These are phyloP conservation scores for Tuctoria greenei DNA, from an alignment of 176 grass and related monocot species.

Conservation along the genomic window DNA sequence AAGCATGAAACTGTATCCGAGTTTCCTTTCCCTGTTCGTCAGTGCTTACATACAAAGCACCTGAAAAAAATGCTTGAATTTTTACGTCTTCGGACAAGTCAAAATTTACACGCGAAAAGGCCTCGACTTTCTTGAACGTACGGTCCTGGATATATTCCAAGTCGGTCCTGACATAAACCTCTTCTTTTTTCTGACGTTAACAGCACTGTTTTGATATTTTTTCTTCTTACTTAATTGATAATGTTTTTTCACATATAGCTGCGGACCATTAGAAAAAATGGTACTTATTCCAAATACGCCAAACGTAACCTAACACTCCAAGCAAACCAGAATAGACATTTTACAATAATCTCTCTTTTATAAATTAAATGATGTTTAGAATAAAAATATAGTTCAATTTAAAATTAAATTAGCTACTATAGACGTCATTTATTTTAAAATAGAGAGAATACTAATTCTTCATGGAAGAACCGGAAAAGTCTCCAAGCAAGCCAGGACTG, in stretches of 20 bases:
- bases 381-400: too few relatives aligned
- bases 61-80: neutral
- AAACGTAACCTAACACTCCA: too few relatives aligned
- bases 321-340: too few relatives aligned
- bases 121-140: neutral
- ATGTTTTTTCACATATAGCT: neutral
- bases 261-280: too few relatives aligned
- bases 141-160: conserved; percentile 2
- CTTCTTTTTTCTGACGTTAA: conserved; percentile 16
- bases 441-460: too few relatives aligned
- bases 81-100: neutral
- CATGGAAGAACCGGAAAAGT: neutral
- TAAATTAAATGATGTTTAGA: too few relatives aligned
- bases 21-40: conserved; percentile 21
- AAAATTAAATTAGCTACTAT: too few relatives aligned
- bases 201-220: neutral
- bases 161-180: neutral
- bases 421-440: too few relatives aligned
- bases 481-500: too few relatives aligned
- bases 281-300: too few relatives aligned
- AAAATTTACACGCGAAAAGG: neutral
- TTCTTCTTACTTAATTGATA: neutral
- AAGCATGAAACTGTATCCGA: neutral
- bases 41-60: conserved; percentile 14
- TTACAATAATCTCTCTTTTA: too few relatives aligned